phyloP scores from a whole-genome alignment of 1,139 yeast species.

The Yamadazyma dushanensis region DNA sequence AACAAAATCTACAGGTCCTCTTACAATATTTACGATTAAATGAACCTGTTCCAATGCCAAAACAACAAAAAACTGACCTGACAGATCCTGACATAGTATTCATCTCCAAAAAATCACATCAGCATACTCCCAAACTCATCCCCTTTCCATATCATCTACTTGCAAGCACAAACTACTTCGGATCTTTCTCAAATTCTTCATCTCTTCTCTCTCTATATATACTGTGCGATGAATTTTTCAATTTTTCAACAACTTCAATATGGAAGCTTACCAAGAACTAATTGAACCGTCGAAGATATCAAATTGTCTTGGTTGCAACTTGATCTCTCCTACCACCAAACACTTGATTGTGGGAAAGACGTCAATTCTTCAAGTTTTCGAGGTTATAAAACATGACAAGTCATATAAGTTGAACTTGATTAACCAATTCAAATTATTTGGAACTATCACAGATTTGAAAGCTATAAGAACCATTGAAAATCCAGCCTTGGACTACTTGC shows the following conservation, averaged over 20 bases:
- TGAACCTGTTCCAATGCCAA: not conserved
- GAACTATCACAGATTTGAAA: slow-evolving; percentile 61
- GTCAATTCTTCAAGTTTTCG: slow-evolving; percentile 68
- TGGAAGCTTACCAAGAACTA: slow-evolving; percentile 85
- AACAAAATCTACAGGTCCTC: not conserved
- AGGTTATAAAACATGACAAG: slow-evolving; percentile 31
- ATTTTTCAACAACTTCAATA: slow-evolving; percentile 20
- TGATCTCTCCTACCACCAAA: slow-evolving; percentile 49
- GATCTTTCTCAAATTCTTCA: not conserved
- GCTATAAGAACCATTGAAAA: slow-evolving; percentile 53
- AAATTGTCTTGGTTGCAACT: slow-evolving; percentile 60
- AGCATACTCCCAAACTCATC: no score
- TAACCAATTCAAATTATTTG: slow-evolving; percentile 71
- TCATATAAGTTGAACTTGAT: slow-evolving; percentile 50
- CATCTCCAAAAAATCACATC: not conserved
- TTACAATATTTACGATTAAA: not conserved
- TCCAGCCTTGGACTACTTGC: slow-evolving; percentile 55
- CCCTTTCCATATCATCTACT: no score
- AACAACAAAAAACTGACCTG: not conserved
- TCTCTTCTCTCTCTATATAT: not conserved
- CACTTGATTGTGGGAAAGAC: slow-evolving; percentile 75
- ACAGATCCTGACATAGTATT: not conserved
- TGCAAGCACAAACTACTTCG: no score
- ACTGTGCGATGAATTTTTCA: slow-evolving; percentile 4
- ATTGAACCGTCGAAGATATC: slow-evolving; percentile 77